Evolutionary conservation across 192 early-diverging fungal genomes (phyloP), one percentile per base, ranked within the genome.

Genomic region (Podochytrium sp.): DNA sequence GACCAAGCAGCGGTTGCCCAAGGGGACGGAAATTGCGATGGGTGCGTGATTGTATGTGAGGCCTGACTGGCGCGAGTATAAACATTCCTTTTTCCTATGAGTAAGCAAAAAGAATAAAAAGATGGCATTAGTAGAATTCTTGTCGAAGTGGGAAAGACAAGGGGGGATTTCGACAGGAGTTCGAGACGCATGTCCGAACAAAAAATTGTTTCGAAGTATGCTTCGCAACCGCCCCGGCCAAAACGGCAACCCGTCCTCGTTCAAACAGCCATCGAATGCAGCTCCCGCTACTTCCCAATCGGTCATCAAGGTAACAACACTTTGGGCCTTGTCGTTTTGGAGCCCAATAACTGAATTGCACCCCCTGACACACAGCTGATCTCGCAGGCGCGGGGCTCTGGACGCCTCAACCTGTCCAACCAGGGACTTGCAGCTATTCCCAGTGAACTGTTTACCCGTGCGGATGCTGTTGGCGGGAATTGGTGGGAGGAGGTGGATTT

Each of bases 401-500:
- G 81, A 37, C 67, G 69, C 14, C 61, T 82, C 29, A 82, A 82
- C 53, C 75, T 82, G 2, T 73, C 76, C 20, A 78, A 80, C 65
- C 71, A 77, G 66, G 16, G 50, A 25, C 74, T 83, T 33, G 35
- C 34, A 2, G 55, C 47, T 18, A 27, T 83, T 14, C 81, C 81
- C 23, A 66, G 72, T 7, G 55, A 61, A 2, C 37, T 83, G 3
- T 83, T 74, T 49, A 61, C 50, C 10, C 39, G 47, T 12, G 60
- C 52, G 18, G 70, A 71, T 29, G 20, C 29, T 43, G 37, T 20
- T 33, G 30, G 40, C 2, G 68, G 33, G 23, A 40, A 25, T 20
- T 78, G 76, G 76, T 83, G 78, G 81, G 78, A 78, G 76, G 81
- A 66, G 20, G 78, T 79, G 2, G 84, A 85, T 47, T 59, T 85